Percentiles rank a stretch among this genome's conserved stretches.
Evolutionary conservation across 139 green algal genomes (phyloP).

Genomic region (Diplosphaera chodatii): DNA sequence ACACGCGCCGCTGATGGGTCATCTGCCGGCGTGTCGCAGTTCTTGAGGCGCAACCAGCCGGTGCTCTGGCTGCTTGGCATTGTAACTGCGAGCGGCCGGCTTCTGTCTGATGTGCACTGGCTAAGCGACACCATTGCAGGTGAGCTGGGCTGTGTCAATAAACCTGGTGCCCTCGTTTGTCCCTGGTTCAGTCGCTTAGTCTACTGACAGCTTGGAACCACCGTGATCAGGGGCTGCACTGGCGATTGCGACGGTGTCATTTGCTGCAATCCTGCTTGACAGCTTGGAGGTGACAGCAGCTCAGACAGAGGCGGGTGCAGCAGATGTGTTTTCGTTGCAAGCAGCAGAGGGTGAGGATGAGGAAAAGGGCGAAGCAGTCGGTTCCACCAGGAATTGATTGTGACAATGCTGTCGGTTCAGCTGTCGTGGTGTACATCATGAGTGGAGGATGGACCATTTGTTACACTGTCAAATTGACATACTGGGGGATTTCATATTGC

Average conservation of each 20-base stretch:
- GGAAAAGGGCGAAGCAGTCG: no score
- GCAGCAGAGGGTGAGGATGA: no score
- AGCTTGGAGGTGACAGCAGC: not conserved
- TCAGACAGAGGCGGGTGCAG: no score
- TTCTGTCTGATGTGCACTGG: slow-evolving; percentile 17
- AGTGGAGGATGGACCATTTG: no score
- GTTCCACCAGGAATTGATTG: not conserved
- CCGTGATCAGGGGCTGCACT: not conserved
- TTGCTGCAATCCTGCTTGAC: not conserved
- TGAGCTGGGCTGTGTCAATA: no score
- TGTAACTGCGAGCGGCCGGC: slow-evolving; percentile 4
- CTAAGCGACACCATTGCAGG: slow-evolving; percentile 17
- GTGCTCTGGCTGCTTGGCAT: not conserved
- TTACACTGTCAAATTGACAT: no score
- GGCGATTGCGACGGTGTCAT: slow-evolving; percentile 1
- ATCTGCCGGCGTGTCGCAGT: not conserved
- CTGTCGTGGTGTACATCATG: no score
- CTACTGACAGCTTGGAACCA: not conserved
- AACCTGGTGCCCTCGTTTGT: no score
- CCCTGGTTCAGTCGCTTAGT: no score
- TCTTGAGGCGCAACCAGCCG: not conserved
- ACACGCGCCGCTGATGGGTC: not conserved
- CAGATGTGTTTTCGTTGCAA: slow-evolving; percentile 9
- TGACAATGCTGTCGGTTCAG: not conserved
- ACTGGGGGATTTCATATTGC: no score